Conservation (phyloP, 306 rosid species). For the Coriaria nepalensis region DNA sequence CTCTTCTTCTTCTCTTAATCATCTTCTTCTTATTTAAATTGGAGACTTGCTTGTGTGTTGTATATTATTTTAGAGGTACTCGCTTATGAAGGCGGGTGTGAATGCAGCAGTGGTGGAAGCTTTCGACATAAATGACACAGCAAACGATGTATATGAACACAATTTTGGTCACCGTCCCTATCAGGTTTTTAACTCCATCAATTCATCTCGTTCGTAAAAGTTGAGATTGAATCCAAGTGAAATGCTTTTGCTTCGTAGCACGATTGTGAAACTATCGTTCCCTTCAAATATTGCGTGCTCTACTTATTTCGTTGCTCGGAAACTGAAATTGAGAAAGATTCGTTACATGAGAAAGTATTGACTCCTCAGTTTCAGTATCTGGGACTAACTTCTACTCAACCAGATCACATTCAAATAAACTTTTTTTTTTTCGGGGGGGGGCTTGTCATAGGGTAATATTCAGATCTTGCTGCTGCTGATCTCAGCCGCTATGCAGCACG, state of each 20-base stretch:
- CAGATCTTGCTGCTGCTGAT: conserved; percentile 70
- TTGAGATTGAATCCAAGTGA: neutral
- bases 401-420: too few species aligned
- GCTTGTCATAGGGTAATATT: conserved; percentile 59
- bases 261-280: neutral
- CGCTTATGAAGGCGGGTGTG: conserved; percentile 46
- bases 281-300: neutral
- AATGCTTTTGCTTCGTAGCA: neutral
- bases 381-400: too few species aligned
- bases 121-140: conserved; percentile 79
- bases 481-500: conserved; percentile 53
- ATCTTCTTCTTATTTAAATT: neutral
- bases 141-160: conserved; percentile 71
- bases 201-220: neutral
- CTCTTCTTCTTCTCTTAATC: too few species aligned
- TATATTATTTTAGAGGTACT: conserved; percentile 45
- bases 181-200: conserved; percentile 42
- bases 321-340: too few species aligned
- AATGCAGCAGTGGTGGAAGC: conserved; percentile 59
- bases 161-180: conserved; percentile 78
- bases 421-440: neutral
- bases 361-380: too few species aligned
- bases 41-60: neutral
- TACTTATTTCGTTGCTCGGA: too few species aligned
- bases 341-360: too few species aligned